phyloP scores from a whole-genome alignment of 148 eudicot species.

The Diospyros lotus region DNA sequence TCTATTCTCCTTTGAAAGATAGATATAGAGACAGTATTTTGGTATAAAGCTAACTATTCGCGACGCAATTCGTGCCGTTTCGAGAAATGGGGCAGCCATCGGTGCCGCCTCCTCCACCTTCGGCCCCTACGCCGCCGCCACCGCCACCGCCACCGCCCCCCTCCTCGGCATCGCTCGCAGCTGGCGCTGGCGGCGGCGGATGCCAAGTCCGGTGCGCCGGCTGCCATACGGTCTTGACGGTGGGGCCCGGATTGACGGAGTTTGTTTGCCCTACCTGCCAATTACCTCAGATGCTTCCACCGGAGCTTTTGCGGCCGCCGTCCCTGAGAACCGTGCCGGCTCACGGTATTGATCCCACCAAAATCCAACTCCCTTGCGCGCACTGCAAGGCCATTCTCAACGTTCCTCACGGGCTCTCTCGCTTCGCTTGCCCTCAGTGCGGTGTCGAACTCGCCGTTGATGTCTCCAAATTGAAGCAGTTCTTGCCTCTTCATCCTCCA shows the following conservation, averaged over 20 bases:
- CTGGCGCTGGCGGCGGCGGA: constrained; percentile 19
- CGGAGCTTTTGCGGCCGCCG: constrained; percentile 40
- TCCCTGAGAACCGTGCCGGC: constrained; percentile 36
- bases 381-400: constrained; percentile 87
- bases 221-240: constrained; percentile 66
- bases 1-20: too few species aligned
- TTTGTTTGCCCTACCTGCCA: constrained; percentile 80
- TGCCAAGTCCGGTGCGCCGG: constrained; percentile 95
- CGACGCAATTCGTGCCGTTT: not conserved
- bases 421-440: constrained; percentile 90
- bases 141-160: constrained; percentile 21
- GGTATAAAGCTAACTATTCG: not conserved
- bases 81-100: constrained; percentile 36
- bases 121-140: not conserved
- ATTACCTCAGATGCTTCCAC: constrained; percentile 81
- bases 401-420: constrained; percentile 83
- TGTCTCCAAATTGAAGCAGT: constrained; percentile 54
- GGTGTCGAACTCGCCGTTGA: constrained; percentile 67
- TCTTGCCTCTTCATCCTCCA: constrained; percentile 25
- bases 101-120: constrained; percentile 31
- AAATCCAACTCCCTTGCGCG: constrained; percentile 85
- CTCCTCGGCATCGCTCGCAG: constrained; percentile 18
- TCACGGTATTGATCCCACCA: constrained; percentile 82
- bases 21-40: not conserved
- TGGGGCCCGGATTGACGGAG: constrained; percentile 61